Conservation (phyloP, 139 green algal species). For the Zygnema cylindricum region DNA sequence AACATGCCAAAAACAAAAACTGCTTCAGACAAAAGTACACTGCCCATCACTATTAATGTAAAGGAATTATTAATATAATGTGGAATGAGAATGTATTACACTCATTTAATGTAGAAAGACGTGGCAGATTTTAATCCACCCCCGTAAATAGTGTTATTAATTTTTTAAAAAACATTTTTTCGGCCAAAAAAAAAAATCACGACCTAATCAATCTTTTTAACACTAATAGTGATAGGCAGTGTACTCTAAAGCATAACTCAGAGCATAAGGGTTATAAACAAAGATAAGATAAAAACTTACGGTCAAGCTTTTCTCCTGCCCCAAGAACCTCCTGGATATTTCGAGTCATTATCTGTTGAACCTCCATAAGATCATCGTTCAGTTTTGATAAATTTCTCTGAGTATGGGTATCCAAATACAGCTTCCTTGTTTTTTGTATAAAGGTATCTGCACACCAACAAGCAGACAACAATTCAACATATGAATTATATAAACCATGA, state of each 20-base stretch:
- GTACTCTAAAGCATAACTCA: not conserved
- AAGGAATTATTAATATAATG: no score
- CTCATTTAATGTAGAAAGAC: no score
- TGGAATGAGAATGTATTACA: no score
- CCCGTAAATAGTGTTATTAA: no score
- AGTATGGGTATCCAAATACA: slow-evolving; percentile 96
- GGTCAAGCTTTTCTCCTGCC: slow-evolving; percentile 92
- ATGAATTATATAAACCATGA: no score
- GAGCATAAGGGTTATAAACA: not conserved
- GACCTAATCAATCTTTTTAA: not conserved
- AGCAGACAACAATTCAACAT: no score
- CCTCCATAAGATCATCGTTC: slow-evolving; percentile 67
- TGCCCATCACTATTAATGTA: no score
- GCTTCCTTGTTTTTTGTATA: slow-evolving; percentile 98
- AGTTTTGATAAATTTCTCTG: slow-evolving; percentile 97
- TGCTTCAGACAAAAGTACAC: no score
- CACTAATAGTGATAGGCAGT: not conserved
- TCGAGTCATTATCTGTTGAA: slow-evolving; percentile 97
- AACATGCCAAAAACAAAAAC: no score
- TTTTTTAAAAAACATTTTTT: no score
- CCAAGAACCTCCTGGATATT: slow-evolving; percentile 98
- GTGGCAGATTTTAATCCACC: no score
- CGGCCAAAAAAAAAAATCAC: not conserved
- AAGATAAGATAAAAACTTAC: no score
- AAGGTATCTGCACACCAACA: slow-evolving; percentile 87